Evolutionary conservation across 345 rosid genomes (phyloP).

Genomic region (Hevea brasiliensis): DNA sequence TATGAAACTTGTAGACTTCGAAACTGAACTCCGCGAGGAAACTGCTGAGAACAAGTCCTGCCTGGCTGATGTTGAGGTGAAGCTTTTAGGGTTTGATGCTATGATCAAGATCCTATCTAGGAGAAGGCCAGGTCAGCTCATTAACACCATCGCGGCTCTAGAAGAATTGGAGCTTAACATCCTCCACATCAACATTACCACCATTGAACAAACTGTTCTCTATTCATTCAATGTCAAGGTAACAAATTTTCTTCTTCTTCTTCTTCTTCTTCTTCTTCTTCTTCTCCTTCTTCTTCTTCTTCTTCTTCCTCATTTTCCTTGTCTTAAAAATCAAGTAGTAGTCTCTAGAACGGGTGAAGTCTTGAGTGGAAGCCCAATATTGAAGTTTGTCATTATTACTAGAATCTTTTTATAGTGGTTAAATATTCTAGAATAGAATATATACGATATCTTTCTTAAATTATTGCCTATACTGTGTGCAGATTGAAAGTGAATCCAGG

Average conservation of each 20-base stretch:
- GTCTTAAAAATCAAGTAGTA: too few relatives aligned
- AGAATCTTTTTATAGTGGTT: too few relatives aligned
- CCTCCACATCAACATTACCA: conserved; percentile 90
- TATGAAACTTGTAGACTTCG: conserved; percentile 42
- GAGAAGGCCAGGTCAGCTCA: conserved; percentile 88
- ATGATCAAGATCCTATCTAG: conserved; percentile 87
- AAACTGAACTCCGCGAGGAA: conserved; percentile 59
- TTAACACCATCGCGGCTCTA: conserved; percentile 82
- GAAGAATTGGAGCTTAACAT: conserved; percentile 88
- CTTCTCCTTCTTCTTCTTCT: too few relatives aligned
- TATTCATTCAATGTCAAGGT: conserved; percentile 97
- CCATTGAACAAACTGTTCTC: conserved; percentile 92
- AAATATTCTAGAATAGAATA: too few relatives aligned
- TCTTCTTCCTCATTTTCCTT: too few relatives aligned
- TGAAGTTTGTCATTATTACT: too few relatives aligned
- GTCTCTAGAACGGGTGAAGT: too few relatives aligned
- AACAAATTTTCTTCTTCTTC: too few relatives aligned
- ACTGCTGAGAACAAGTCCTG: conserved; percentile 82
- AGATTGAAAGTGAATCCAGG: conserved; percentile 70
- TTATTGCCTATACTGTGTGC: conserved; percentile 8
- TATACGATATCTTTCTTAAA: too few relatives aligned
- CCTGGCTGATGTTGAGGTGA: conserved; percentile 89
- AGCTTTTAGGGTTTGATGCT: conserved; percentile 86
- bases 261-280: too few relatives aligned
- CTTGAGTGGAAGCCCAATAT: too few relatives aligned